Conservation (phyloP, 1,284 basidiomycete genomes). For the Marasmius sp. region DNA sequence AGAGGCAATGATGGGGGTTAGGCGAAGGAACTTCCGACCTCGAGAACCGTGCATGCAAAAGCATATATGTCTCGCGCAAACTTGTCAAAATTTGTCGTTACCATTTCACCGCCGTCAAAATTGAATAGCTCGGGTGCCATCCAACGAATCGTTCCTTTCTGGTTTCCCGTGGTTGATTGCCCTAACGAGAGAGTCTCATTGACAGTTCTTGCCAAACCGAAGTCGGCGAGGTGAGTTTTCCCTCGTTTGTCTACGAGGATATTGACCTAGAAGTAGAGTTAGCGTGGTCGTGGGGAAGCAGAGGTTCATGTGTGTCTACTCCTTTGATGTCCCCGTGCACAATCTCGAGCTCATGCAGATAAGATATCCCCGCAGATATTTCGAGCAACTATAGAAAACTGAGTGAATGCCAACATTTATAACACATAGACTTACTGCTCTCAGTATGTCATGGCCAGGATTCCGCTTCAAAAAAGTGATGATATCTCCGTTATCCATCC, state of each 20-base stretch:
- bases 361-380: not conserved
- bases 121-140: not conserved
- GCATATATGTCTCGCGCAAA: not conserved
- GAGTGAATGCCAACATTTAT: not conserved
- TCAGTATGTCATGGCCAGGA: slow-evolving; percentile 7
- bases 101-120: not conserved
- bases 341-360: not conserved
- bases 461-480: slow-evolving; percentile 6
- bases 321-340: not conserved
- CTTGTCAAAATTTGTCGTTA: not conserved
- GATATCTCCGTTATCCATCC: slow-evolving; percentile 12
- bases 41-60: not conserved
- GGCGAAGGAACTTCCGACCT: not conserved
- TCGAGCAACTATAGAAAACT: not conserved
- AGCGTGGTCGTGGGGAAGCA: not conserved
- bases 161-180: not conserved
- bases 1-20: not conserved
- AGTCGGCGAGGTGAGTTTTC: not conserved
- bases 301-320: not conserved
- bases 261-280: not conserved
- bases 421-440: not conserved
- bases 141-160: not conserved
- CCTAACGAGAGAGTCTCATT: no score
- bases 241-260: not conserved
- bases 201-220: not conserved